phyloP scores from a whole-genome alignment of 2,329 filamentous ascomycete genomes.

The Cephalotrichum gorgonifer region DNA sequence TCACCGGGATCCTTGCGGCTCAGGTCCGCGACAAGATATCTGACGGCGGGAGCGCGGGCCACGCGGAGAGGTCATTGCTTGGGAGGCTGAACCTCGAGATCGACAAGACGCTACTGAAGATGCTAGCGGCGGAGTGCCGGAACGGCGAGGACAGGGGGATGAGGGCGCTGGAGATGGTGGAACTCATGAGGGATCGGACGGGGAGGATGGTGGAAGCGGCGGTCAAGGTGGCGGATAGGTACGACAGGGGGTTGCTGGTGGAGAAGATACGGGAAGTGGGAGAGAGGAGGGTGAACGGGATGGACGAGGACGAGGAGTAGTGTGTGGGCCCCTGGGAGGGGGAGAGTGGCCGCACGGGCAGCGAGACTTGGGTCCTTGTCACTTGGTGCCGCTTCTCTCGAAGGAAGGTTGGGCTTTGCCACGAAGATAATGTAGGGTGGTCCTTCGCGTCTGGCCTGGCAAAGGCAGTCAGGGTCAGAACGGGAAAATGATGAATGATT shows the following conservation, averaged over 20 bases:
- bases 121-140: slow-evolving; percentile 81
- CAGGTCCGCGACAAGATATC: slow-evolving; percentile 64
- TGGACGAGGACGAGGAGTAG: slow-evolving; percentile 42
- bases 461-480: too few relatives aligned
- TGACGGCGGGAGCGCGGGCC: slow-evolving; percentile 13
- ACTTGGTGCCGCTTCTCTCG: too few relatives aligned
- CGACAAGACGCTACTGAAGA: slow-evolving; percentile 79
- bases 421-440: too few relatives aligned
- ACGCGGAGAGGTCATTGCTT: slow-evolving; percentile 56
- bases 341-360: too few relatives aligned
- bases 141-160: slow-evolving; percentile 89
- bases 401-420: too few relatives aligned
- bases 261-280: slow-evolving; percentile 86
- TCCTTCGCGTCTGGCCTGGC: too few relatives aligned
- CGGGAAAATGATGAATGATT: too few relatives aligned
- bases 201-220: slow-evolving; percentile 90
- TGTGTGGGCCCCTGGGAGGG: too few relatives aligned
- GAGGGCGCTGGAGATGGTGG: slow-evolving; percentile 86
- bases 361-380: too few relatives aligned
- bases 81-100: slow-evolving; percentile 69
- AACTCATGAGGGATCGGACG: slow-evolving; percentile 71
- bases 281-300: slow-evolving; percentile 54
- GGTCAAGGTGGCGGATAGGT: slow-evolving; percentile 77
- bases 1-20: slow-evolving; percentile 59
- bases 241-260: slow-evolving; percentile 66